Base-by-base conservation (phyloP, 2,329 filamentous ascomycete species). In the Penicillium sp. region DNA sequence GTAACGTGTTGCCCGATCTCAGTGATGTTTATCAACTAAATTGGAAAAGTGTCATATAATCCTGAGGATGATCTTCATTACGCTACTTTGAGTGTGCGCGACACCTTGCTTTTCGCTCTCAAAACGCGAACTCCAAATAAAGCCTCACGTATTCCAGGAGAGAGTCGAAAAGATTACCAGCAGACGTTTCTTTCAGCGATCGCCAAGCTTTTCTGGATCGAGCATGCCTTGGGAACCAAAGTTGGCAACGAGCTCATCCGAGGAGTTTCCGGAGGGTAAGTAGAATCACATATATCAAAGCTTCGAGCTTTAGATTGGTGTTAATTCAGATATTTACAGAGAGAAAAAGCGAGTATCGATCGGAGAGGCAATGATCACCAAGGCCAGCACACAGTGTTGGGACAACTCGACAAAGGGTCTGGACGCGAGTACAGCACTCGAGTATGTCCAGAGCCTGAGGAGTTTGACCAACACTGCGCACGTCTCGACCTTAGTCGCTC, bases 281-380 rank as follows among this genome's bases (percentile, higher is more conserved):
- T 47, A 42, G 23, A 42, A 8, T 21, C 21, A 26, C 7, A 7
- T 26, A 6, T 7, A 26, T 4, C 24, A 26, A 6, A 26, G 5
- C 7, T 7, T 26, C 1, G 24, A 26, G 7, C 24, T 26, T 26
- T 4, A 26, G 6, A 9, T 6, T 13, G 16, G 18, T 13, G 9
- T 18, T 23, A 21, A 42, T 28, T 13, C 9, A 15, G n/a, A 9
- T 12, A 9, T 28, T 16, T 39, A 4, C 21, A 60, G 57, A 34
- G 86, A 89, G 68, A 78, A 85, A 51, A 92, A 94, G 74, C 85
- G 90, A 67, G 89, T 95, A 5, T 88, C 85, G 42, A 90, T 94
- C 56, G 88, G 87, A 1, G 89, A 94, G 70, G 89, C 89, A 59
- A 81, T 87, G 54, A 76, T 91, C 10, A 85, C 85, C 15, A 74